A percentile compares a stretch with the other conserved stretches of the same genome.
Conservation (phyloP, 208 protist species). For the Acanthamoeba lenticulata region DNA sequence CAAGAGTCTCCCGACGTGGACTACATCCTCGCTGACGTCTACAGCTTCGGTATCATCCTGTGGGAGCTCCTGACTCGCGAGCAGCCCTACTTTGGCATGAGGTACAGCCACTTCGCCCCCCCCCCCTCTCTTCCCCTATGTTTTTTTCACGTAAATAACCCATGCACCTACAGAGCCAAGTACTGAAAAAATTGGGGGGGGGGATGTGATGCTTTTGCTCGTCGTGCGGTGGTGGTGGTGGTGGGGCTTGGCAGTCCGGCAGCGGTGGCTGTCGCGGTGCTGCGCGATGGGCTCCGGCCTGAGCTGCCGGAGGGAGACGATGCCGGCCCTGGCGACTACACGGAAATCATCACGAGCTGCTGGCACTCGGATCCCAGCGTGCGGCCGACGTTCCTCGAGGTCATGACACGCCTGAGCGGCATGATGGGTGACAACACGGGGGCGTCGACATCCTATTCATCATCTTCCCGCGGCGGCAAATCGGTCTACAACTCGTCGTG, state of each 20-base stretch:
- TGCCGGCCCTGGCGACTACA: neutral
- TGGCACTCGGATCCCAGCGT: neutral
- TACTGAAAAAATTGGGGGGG: too few relatives aligned
- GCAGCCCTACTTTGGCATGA: neutral
- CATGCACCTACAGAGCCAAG: too few relatives aligned
- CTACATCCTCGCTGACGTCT: constrained; percentile 64
- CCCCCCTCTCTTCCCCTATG: too few relatives aligned
- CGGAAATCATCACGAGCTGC: neutral
- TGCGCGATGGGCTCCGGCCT: neutral
- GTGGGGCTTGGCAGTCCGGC: neutral
- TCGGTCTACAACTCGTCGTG: neutral
- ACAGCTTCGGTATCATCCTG: constrained; percentile 71
- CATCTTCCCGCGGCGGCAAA: neutral
- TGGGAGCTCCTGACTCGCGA: neutral
- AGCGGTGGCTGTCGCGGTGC: neutral
- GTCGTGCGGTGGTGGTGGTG: too few relatives aligned
- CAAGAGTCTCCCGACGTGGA: neutral
- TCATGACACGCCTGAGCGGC: neutral
- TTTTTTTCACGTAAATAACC: too few relatives aligned
- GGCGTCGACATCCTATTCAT: neutral
- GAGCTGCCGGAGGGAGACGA: neutral
- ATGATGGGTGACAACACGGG: neutral
- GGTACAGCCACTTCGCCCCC: neutral
- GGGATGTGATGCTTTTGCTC: too few relatives aligned
- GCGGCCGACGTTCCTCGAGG: neutral